Evolutionary conservation across 768 basidiomycete species (phyloP).

Genomic region (Lactifluus hygrophoroides): DNA sequence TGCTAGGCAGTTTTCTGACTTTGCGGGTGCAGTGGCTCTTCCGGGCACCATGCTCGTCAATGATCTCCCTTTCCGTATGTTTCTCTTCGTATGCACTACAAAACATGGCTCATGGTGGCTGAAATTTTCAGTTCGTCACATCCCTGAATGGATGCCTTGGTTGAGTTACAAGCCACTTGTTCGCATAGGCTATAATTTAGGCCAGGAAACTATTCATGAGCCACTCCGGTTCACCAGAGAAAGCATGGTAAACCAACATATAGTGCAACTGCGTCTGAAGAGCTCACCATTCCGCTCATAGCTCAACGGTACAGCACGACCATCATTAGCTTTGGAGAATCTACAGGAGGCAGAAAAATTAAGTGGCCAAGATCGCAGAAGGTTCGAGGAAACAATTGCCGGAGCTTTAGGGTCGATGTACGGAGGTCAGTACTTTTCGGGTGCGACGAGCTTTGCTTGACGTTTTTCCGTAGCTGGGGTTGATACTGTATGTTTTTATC

Average conservation of each 20-base stretch:
- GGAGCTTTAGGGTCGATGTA: conserved; percentile 6
- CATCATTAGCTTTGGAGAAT: conserved; percentile 2
- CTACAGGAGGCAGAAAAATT: conserved; percentile 1
- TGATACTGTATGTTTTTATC: neutral
- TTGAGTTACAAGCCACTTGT: conserved; percentile 8
- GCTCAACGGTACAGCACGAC: conserved; percentile 1
- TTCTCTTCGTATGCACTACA: neutral
- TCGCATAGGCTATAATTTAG: neutral
- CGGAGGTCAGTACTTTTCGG: neutral
- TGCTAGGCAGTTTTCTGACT: neutral
- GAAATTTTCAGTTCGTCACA: conserved; percentile 1
- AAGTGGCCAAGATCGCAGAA: neutral
- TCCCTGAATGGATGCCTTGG: conserved; percentile 4
- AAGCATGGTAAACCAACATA: neutral
- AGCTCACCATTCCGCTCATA: neutral
- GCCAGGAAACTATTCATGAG: neutral
- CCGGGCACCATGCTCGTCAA: neutral
- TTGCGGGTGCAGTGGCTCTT: neutral
- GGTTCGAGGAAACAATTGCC: neutral
- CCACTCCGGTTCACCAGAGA: conserved; percentile 11
- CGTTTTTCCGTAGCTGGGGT: neutral
- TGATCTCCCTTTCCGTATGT: neutral
- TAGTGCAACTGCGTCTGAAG: neutral
- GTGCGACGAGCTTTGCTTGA: neutral
- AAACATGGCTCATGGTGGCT: neutral